Evolutionary conservation across 768 basidiomycete species (phyloP).

Genomic region (Boletus sp.): DNA sequence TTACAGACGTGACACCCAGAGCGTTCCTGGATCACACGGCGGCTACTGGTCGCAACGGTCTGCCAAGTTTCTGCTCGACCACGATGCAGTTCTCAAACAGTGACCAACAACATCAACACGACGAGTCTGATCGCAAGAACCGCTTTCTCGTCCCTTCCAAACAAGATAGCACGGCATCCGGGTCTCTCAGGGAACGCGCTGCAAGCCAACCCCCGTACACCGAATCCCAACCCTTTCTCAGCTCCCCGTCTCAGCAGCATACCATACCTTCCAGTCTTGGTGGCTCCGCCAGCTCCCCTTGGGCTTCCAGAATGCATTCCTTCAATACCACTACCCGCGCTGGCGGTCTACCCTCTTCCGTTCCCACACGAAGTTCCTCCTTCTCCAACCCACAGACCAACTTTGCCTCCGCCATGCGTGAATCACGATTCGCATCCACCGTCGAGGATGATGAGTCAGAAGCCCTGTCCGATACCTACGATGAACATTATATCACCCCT

Average conservation of each 20-base stretch:
- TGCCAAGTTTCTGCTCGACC: neutral
- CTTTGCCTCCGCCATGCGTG: constrained; percentile 65
- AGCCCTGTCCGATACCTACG: constrained; percentile 57
- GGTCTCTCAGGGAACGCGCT: constrained; percentile 57
- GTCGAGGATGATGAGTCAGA: constrained; percentile 82
- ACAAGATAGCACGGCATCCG: constrained; percentile 37
- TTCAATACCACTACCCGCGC: constrained; percentile 39
- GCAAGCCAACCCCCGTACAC: constrained; percentile 66
- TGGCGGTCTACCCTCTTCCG: constrained; percentile 42
- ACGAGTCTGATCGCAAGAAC: constrained; percentile 60
- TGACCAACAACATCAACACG: constrained; percentile 32
- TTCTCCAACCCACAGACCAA: constrained; percentile 58
- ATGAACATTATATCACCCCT: constrained; percentile 49
- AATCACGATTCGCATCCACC: constrained; percentile 67
- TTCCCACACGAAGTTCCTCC: constrained; percentile 66
- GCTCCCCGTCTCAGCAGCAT: constrained; percentile 52
- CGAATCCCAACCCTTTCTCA: constrained; percentile 43
- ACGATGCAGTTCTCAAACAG: constrained; percentile 34
- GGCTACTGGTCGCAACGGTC: neutral
- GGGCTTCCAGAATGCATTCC: constrained; percentile 43
- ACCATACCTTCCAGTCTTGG: constrained; percentile 50
- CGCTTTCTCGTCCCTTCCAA: constrained; percentile 48
- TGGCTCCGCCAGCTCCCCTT: constrained; percentile 31
- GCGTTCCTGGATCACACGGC: constrained; percentile 20
- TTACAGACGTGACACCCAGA: neutral